Evolutionary conservation across 2,329 filamentous ascomycete genomes (phyloP), one percentile per base, ranked within the genome.

Genomic region (Aureobasidium lini): DNA sequence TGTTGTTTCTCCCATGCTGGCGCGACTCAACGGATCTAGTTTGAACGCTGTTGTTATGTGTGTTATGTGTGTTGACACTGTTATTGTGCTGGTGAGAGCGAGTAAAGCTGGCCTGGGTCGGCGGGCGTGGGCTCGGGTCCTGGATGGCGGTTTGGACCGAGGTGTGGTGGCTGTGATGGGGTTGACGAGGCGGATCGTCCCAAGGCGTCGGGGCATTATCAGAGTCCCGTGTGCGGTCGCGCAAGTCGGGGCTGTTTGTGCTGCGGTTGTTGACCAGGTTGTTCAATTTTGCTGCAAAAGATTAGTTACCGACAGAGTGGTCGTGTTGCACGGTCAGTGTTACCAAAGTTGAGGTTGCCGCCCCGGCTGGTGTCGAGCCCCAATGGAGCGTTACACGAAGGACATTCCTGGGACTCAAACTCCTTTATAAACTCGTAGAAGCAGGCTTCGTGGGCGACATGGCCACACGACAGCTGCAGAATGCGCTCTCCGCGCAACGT

Each of bases 361-460:
- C 91, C 91, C 64, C 94, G 84, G 72, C 90, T 96, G 6, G 91
- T 94, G 74, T 99, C 94, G 44, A 99, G 79, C 63, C 92, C 90
- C 56, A 99, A 77, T 18, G 94, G 91, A 64, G 92, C 89, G 77
- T 96, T 88, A 75, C 94, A 99, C 64, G 89, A 88, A 31, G 94
- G 94, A 75, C 94, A 99, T 69, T 90, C 92, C 69, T 97, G 91
- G 57, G 89, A 89, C 66, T 97, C 92, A 61, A 93, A 89, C 70
- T 96, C 93, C 69, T 90, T 89, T 67, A 99, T 95, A 71, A 95
- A 96, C 74, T 99, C 94, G 76, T 97, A 97, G 72, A 99, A 97
- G 75, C 94, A 99, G 37, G 93, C 94, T 73, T 97, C 94, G 72
- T 99, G 94, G 10, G 93, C 91, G 62, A 99, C 93, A 74, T 99